Percentiles rank a stretch among this genome's conserved stretches.
These are phyloP conservation scores for Coemansia sp. DNA, from an alignment of 371 early-diverging fungal species.

Conservation along the genomic window DNA sequence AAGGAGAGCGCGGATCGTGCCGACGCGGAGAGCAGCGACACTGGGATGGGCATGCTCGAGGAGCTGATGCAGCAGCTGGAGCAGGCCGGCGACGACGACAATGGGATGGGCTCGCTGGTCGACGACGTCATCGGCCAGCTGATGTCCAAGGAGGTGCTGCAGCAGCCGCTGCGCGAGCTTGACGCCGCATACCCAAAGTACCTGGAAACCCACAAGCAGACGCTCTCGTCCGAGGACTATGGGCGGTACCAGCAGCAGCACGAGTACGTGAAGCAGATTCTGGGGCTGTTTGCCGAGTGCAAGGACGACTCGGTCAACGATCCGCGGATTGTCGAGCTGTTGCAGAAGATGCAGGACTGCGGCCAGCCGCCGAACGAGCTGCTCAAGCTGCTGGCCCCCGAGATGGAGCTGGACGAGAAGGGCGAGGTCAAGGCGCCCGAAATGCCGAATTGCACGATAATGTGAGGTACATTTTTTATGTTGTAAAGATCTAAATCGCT, in stretches of 20 bases:
- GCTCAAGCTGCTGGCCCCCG: slow-evolving; percentile 86
- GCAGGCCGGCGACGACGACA: slow-evolving; percentile 69
- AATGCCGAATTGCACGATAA: slow-evolving; percentile 39
- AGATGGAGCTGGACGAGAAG: slow-evolving; percentile 73
- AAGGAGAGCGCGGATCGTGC: slow-evolving; percentile 69
- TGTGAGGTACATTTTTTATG: slow-evolving; percentile 21
- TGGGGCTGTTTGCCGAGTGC: slow-evolving; percentile 70
- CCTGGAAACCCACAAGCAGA: slow-evolving; percentile 71
- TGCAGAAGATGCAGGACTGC: slow-evolving; percentile 94
- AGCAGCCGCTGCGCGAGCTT: slow-evolving; percentile 92
- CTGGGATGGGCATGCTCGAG: slow-evolving; percentile 66
- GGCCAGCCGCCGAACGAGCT: slow-evolving; percentile 92
- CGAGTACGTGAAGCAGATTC: slow-evolving; percentile 69
- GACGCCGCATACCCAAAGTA: slow-evolving; percentile 81
- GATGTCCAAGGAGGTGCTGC: slow-evolving; percentile 87
- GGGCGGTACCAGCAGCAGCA: slow-evolving; percentile 75
- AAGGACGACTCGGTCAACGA: slow-evolving; percentile 65
- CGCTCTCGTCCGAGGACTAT: slow-evolving; percentile 64
- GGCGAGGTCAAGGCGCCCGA: slow-evolving; percentile 71
- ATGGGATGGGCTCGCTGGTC: slow-evolving; percentile 76
- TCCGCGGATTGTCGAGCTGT: slow-evolving; percentile 69
- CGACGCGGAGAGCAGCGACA: slow-evolving; percentile 64
- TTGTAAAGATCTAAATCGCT: neutral
- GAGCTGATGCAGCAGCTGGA: slow-evolving; percentile 92
- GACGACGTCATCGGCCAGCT: slow-evolving; percentile 88